Percentiles rank a stretch among this genome's conserved stretches.
These are phyloP conservation scores for Uronychia binucleata DNA, from an alignment of 73 alveolate species.

Conservation along the genomic window DNA sequence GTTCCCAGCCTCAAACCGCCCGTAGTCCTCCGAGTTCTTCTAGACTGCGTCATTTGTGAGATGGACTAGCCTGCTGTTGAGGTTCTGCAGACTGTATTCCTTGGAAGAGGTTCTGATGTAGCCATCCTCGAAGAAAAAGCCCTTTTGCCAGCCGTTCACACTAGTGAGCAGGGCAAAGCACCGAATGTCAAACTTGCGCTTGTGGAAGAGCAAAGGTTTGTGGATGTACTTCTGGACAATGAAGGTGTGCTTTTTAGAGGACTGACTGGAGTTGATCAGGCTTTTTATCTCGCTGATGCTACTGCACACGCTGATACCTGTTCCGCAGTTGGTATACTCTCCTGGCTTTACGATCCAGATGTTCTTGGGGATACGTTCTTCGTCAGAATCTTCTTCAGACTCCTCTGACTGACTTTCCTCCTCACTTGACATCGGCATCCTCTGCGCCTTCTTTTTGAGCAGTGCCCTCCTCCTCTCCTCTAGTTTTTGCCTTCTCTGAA, in stretches of 20 bases:
- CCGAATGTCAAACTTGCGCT: conserved; percentile 85
- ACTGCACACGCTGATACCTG: conserved; percentile 79
- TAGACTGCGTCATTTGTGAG: conserved; percentile 90
- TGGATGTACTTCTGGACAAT: conserved; percentile 79
- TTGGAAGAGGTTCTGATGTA: conserved; percentile 77
- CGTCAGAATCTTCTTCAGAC: conserved; percentile 16
- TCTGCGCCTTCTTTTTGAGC: background rate
- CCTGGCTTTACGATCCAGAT: conserved; percentile 73
- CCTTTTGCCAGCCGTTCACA: conserved; percentile 63
- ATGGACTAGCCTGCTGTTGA: conserved; percentile 69
- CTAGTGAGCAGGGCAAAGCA: conserved; percentile 71
- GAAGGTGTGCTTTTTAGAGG: conserved; percentile 58
- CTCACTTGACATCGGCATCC: background rate
- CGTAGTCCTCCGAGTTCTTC: conserved; percentile 80
- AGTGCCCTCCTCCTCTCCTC: background rate
- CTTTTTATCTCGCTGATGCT: conserved; percentile 56
- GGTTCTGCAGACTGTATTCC: conserved; percentile 61
- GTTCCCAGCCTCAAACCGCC: conserved; percentile 87
- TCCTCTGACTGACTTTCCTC: background rate
- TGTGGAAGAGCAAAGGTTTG: conserved; percentile 72
- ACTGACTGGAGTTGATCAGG: conserved; percentile 27
- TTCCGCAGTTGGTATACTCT: conserved; percentile 82
- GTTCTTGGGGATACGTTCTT: conserved; percentile 36
- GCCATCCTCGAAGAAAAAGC: conserved; percentile 80
- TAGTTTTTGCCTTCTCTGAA: background rate